Base-by-base conservation (phyloP, 2,329 filamentous ascomycete genomes). In the Alternaria infectoria region DNA sequence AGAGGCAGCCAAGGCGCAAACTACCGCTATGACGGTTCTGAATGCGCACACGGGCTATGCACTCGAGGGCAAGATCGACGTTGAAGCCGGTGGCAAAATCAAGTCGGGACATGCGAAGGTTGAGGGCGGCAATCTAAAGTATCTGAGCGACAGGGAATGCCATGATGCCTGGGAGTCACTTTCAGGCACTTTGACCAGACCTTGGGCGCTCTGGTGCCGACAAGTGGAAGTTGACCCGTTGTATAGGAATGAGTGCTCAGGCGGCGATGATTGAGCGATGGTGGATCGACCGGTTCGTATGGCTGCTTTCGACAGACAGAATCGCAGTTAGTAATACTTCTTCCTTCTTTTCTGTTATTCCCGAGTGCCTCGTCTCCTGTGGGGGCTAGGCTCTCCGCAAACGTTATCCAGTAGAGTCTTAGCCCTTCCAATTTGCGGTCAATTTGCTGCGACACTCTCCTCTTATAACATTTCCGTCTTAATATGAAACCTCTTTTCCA, bases 141-240 rank as follows among this genome's bases (percentile, higher is more conserved):
- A 79, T 59, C 61, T 84, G 57, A 81, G 67, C 57, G 81, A 81
- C 26, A 77, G 73, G 30, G 82, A 85, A 66, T 72, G 68, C 21
- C 76, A 77, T 49, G 83, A 83, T 69, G 69, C 80, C 2, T 81
- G 78, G 79, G 76, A 79, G 17, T 69, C 74, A 9, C 80, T 74
- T 15, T 71, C 74, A 57, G 69, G 67, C 8, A 78, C 74, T 3
- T 55, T 80, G n/a, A 68, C 72, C 2, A 74, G 80, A 62, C 77
- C 82, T 6, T 85, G 82, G 82, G 72, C 69, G 40, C 62, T 83
- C 13, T 84, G 82, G 82, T 77, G 75, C 64, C 75, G 76, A 19
- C 81, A 83, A 67, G 80, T 83, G 8, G 78, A 77, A 57, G 72
- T 76, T 19, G 74, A 69, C 57, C 74, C 74, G 13, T 64, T 83